Percentiles rank a stretch among this genome's conserved stretches.
Evolutionary conservation across 331 rosid genomes (phyloP).

Genomic region (Phaseolus coccineus): DNA sequence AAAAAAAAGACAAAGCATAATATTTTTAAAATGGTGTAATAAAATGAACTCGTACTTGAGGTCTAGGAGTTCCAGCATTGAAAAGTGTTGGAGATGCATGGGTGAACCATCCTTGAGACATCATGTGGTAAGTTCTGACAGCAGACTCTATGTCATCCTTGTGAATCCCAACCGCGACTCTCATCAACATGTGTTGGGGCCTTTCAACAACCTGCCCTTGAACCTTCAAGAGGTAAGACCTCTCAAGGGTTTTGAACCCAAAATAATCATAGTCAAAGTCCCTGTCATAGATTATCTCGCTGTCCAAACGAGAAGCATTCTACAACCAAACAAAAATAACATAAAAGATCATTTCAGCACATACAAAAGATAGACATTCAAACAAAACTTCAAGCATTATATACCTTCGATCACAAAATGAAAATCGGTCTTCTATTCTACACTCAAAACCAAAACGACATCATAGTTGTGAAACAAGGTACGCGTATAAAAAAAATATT

Average conservation of each 20-base stretch:
- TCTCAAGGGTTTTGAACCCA: slow-evolving; percentile 97
- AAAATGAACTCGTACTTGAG: slow-evolving; percentile 63
- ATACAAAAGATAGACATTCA: background rate
- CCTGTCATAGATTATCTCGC: slow-evolving; percentile 93
- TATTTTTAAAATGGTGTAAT: background rate
- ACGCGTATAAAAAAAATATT: background rate
- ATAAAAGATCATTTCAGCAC: background rate
- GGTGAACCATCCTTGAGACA: slow-evolving; percentile 97
- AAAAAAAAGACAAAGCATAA: background rate
- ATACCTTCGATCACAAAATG: background rate
- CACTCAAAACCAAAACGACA: background rate
- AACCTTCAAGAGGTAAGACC: slow-evolving; percentile 91
- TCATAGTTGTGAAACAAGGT: background rate
- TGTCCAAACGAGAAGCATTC: slow-evolving; percentile 91
- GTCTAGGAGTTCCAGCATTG: slow-evolving; percentile 93
- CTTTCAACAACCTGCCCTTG: slow-evolving; percentile 87
- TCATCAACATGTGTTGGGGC: slow-evolving; percentile 97
- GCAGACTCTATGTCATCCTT: slow-evolving; percentile 88
- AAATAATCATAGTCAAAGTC: slow-evolving; percentile 95
- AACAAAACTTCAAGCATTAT: background rate
- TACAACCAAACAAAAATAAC: slow-evolving; percentile 36
- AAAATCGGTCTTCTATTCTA: background rate
- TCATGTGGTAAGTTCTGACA: slow-evolving; percentile 79
- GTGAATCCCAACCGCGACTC: slow-evolving; percentile 98
- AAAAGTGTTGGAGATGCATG: slow-evolving; percentile 98